A percentile compares a stretch with the other conserved stretches of the same genome.
phyloP scores from a whole-genome alignment of 345 rosid genomes.

The Luvunga scandens region DNA sequence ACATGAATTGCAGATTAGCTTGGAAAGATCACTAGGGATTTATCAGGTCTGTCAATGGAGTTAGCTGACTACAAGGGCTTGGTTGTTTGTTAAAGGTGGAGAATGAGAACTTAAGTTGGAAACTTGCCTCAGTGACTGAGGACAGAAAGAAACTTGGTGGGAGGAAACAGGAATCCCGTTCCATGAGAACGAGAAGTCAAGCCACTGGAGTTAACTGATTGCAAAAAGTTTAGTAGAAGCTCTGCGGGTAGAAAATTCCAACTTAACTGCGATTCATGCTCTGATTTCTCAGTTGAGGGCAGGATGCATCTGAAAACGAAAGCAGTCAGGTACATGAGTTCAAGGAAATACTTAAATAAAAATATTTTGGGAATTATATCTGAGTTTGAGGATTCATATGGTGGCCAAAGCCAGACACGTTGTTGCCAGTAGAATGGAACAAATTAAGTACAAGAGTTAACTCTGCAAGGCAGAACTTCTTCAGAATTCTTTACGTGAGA shows the following conservation, averaged over 20 bases:
- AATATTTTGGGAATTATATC: slow-evolving; percentile 53
- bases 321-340: slow-evolving; percentile 31
- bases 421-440: slow-evolving; percentile 66
- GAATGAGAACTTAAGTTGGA: slow-evolving; percentile 49
- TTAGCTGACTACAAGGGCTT: slow-evolving; percentile 42
- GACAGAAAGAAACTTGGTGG: slow-evolving; percentile 44
- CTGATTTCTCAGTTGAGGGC: slow-evolving; percentile 40
- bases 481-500: slow-evolving; percentile 60
- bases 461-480: slow-evolving; percentile 55
- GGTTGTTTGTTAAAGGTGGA: slow-evolving; percentile 44
- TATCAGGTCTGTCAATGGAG: slow-evolving; percentile 38
- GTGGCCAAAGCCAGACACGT: slow-evolving; percentile 51
- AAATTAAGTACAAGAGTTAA: slow-evolving; percentile 71
- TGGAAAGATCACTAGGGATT: slow-evolving; percentile 50
- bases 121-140: slow-evolving; percentile 40
- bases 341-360: slow-evolving; percentile 63
- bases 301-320: slow-evolving; percentile 35
- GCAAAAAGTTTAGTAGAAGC: slow-evolving; percentile 46
- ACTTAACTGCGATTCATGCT: slow-evolving; percentile 37
- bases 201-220: slow-evolving; percentile 49
- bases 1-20: slow-evolving; percentile 53
- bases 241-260: slow-evolving; percentile 49
- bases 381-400: slow-evolving; percentile 48
- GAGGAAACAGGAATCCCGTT: slow-evolving; percentile 40
- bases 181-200: slow-evolving; percentile 54